These are phyloP conservation scores for Rhizopus microsporus DNA, from an alignment of 371 early-diverging fungal genomes.

Conservation along the genomic window DNA sequence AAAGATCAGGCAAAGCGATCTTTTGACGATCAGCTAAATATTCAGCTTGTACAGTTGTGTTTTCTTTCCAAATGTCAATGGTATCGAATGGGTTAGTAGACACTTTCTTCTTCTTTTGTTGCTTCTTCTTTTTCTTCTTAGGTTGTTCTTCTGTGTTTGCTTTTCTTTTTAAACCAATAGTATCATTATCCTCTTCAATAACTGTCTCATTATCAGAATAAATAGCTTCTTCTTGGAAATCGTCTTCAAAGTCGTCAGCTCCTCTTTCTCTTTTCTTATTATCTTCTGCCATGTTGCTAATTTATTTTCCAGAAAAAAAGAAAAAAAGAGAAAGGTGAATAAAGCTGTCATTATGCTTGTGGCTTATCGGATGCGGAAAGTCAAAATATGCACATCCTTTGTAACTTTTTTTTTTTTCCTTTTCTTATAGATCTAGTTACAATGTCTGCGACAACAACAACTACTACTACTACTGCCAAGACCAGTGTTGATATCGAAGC, in stretches of 20 bases:
- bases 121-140: constrained; percentile 49
- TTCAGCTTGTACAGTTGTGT: constrained; percentile 37
- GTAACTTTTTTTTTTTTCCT: constrained; percentile 2
- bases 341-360: not conserved
- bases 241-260: constrained; percentile 72
- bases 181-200: constrained; percentile 18
- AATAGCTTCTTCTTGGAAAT: constrained; percentile 58
- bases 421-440: constrained; percentile 2
- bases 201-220: constrained; percentile 43
- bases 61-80: constrained; percentile 47
- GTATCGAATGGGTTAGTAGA: constrained; percentile 41
- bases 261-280: constrained; percentile 28
- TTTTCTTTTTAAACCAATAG: constrained; percentile 41
- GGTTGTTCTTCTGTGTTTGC: constrained; percentile 21
- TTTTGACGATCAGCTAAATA: constrained; percentile 54
- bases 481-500: constrained; percentile 28
- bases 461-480: constrained; percentile 11
- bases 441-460: constrained; percentile 7
- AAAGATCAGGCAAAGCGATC: constrained; percentile 50
- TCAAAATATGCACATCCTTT: not conserved
- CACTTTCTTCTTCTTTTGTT: constrained; percentile 52
- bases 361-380: not conserved
- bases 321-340: not conserved
- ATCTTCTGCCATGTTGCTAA: constrained; percentile 18
- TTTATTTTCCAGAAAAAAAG: not conserved